These are phyloP conservation scores for Carpinus viminea DNA, from an alignment of 306 rosid species.

Conservation along the genomic window DNA sequence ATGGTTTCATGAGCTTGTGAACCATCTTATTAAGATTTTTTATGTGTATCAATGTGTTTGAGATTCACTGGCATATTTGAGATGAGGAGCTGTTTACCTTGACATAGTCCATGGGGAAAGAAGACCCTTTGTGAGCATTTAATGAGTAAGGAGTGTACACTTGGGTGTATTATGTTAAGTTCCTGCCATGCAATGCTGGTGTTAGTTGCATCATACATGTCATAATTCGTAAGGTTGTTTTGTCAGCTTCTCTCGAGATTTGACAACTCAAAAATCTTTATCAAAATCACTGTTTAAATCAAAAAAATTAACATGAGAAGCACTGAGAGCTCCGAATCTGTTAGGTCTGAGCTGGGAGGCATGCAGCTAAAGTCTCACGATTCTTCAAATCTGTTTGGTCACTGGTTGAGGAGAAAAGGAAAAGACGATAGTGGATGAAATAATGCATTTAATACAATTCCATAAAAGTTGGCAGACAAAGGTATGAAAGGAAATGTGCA, in stretches of 20 bases:
- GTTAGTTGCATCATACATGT: not conserved
- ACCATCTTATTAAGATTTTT: not conserved
- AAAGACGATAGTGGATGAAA: not conserved
- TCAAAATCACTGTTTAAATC: not conserved
- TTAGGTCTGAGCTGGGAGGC: not conserved
- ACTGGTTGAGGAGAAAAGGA: not conserved
- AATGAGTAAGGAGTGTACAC: not conserved
- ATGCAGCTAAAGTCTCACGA: not conserved
- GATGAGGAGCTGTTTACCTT: not conserved
- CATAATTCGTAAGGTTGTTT: not conserved
- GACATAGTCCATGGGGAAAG: not conserved
- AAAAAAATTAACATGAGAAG: not conserved
- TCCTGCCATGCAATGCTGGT: not conserved
- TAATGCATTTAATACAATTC: not conserved
- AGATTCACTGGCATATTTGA: not conserved
- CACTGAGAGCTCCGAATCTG: not conserved
- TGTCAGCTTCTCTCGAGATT: not conserved
- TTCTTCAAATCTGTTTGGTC: not conserved
- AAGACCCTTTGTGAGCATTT: not conserved
- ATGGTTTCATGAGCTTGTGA: constrained; percentile 4
- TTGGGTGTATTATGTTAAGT: not conserved
- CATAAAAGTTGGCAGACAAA: not conserved
- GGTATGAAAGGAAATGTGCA: not conserved
- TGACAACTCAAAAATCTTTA: not conserved
- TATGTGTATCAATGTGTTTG: not conserved